Conservation (phyloP, 129 eudicot species). For the carrot (Daucus carota) region DNA sequence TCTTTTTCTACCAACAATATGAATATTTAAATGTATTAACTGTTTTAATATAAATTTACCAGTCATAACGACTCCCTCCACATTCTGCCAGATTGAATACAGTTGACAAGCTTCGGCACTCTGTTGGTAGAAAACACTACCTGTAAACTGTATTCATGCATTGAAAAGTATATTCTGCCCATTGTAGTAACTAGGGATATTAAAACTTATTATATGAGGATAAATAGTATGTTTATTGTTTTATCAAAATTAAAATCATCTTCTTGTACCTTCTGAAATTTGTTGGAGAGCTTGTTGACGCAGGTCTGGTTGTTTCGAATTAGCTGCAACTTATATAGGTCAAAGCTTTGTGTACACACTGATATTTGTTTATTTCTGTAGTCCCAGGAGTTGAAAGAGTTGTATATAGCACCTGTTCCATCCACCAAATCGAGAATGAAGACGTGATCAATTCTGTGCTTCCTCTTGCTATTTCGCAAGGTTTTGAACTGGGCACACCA, state of each 20-base stretch:
- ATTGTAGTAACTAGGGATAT: no score
- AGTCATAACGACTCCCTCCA: not conserved
- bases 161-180: no score
- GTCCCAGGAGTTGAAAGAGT: slow-evolving; percentile 89
- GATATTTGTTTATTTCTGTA: slow-evolving; percentile 11
- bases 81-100: no score
- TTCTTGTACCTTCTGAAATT: not conserved
- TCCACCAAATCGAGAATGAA: slow-evolving; percentile 88
- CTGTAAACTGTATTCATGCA: no score
- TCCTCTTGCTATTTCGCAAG: slow-evolving; percentile 55
- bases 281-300: not conserved
- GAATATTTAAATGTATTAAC: not conserved
- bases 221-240: not conserved
- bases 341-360: not conserved
- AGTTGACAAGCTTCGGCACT: no score
- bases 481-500: slow-evolving; percentile 63
- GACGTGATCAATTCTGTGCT: slow-evolving; percentile 71
- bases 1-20: not conserved
- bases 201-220: not conserved
- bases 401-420: slow-evolving; percentile 92
- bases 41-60: not conserved
- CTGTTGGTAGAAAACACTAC: no score
- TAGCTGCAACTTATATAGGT: not conserved
- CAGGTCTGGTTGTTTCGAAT: not conserved
- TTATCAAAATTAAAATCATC: not conserved